Evolutionary conservation across 768 basidiomycete species (phyloP), one percentile per base, ranked within the genome.

Genomic region (Phanerodontia chrysosporium): DNA sequence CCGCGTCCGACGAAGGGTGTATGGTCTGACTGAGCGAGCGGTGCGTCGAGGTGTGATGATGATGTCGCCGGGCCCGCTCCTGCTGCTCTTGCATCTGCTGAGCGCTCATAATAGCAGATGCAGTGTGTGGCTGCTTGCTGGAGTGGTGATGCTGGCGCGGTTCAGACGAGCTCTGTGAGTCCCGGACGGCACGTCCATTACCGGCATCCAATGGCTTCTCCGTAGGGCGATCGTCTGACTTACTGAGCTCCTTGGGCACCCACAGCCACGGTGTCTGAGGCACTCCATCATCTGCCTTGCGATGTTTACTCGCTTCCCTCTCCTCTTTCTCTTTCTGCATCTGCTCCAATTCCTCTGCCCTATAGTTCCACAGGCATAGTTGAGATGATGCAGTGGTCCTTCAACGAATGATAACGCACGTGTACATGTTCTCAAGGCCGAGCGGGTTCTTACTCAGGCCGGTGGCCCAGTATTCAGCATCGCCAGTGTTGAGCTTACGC

Each of bases 211-310:
- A n/a, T n/a, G n/a, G 16, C 45, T 58, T 30, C 57, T 52, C 44
- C 49, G 44, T 51, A 36, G 51, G 58, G 58, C 28, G 27, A 24
- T 42, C 52, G 35, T 62, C 57, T n/a, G 64, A 62, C 62, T 64
- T 52, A 66, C 65, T 46, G 21, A 70, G 61, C 27, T 68, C 62
- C 49, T 60, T 58, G 32, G 69, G 69, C 1, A 79, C 84, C 89
- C 89, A 90, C 57, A 89, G 78, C 88, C 88, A 90, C 8, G 89
- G 89, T 0, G 89, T 89, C 14, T 79, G 75, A 6, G 76, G 72
- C 16, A 71, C 73, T 18, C 73, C 73, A 21, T 75, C 73, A 48
- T 67, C 57, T 25, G 45, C 28, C 1, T 60, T 59, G 8, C 58
- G 57, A 30, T 64, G 53, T 30, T 66, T 65, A 58, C 62, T 60